Percentiles rank a stretch among this genome's conserved stretches.
These are phyloP conservation scores for Calonectria henricotiae DNA, from an alignment of 2,329 filamentous ascomycete genomes.

Conservation along the genomic window DNA sequence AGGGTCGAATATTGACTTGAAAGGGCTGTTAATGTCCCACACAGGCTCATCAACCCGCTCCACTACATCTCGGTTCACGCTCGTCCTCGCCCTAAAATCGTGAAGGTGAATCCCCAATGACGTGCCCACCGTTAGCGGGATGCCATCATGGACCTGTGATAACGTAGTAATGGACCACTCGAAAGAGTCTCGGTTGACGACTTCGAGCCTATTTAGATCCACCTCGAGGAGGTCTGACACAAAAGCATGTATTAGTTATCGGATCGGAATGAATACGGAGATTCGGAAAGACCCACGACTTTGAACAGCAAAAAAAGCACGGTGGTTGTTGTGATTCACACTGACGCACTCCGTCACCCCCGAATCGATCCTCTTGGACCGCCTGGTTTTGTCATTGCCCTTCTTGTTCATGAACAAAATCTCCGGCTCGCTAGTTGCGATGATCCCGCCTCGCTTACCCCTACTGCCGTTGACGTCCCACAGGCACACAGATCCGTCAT, in stretches of 20 bases:
- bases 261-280: neutral
- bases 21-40: slow-evolving; percentile 52
- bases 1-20: slow-evolving; percentile 66
- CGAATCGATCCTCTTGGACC: slow-evolving; percentile 79
- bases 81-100: slow-evolving; percentile 75
- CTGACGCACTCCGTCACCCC: slow-evolving; percentile 87
- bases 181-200: slow-evolving; percentile 80
- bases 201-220: slow-evolving; percentile 81
- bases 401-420: slow-evolving; percentile 75
- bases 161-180: slow-evolving; percentile 89
- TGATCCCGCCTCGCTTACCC: slow-evolving; percentile 73
- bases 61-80: slow-evolving; percentile 53
- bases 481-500: slow-evolving; percentile 89
- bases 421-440: slow-evolving; percentile 77
- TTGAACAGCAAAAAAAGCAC: slow-evolving; percentile 86
- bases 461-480: slow-evolving; percentile 81
- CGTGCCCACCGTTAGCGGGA: slow-evolving; percentile 88
- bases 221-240: slow-evolving; percentile 80
- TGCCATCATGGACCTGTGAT: slow-evolving; percentile 76
- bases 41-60: slow-evolving; percentile 58
- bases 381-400: slow-evolving; percentile 63
- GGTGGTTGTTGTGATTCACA: slow-evolving; percentile 77
- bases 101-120: slow-evolving; percentile 86
- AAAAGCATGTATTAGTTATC: slow-evolving; percentile 12
- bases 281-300: slow-evolving; percentile 67